Conservation (phyloP, 1,139 yeast species). For the Fermentozyma sake region DNA sequence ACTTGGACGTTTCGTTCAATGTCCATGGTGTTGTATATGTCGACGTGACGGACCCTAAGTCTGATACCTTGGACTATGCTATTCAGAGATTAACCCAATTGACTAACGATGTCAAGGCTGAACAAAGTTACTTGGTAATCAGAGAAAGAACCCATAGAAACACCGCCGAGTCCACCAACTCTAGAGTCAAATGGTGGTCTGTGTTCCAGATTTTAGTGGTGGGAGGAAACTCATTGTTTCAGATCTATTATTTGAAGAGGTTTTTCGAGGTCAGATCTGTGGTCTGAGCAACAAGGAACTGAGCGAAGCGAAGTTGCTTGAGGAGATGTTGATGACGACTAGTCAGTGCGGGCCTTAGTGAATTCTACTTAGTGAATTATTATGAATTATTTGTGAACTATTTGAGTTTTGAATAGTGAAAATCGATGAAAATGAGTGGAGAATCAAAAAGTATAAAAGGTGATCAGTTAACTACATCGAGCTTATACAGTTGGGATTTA, state of each 20-base stretch:
- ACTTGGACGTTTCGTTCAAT: constrained; percentile 92
- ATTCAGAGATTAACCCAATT: constrained; percentile 72
- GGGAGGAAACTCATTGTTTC: constrained; percentile 82
- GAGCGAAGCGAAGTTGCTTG: too few species aligned
- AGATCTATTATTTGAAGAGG: constrained; percentile 87
- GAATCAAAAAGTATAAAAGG: too few species aligned
- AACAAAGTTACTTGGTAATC: constrained; percentile 86
- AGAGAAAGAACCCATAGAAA: constrained; percentile 98
- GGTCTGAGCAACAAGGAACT: constrained; percentile 51
- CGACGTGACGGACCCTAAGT: constrained; percentile 77
- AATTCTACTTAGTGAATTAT: too few species aligned
- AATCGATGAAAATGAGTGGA: too few species aligned
- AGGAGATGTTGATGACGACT: too few species aligned
- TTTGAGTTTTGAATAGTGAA: too few species aligned
- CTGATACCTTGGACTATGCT: constrained; percentile 82
- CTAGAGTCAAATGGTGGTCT: constrained; percentile 98
- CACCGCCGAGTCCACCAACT: constrained; percentile 95
- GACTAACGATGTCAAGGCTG: constrained; percentile 85
- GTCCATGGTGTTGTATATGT: constrained; percentile 90
- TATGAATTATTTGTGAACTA: too few species aligned
- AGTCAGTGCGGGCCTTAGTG: too few species aligned
- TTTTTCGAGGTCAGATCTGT: constrained; percentile 93
- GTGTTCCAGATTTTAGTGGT: constrained; percentile 86
- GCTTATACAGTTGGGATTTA: too few species aligned
- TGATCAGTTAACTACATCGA: too few species aligned